These are phyloP conservation scores for Penicillium simplicissimum DNA, from an alignment of 495 filamentous ascomycete species.

Conservation along the genomic window DNA sequence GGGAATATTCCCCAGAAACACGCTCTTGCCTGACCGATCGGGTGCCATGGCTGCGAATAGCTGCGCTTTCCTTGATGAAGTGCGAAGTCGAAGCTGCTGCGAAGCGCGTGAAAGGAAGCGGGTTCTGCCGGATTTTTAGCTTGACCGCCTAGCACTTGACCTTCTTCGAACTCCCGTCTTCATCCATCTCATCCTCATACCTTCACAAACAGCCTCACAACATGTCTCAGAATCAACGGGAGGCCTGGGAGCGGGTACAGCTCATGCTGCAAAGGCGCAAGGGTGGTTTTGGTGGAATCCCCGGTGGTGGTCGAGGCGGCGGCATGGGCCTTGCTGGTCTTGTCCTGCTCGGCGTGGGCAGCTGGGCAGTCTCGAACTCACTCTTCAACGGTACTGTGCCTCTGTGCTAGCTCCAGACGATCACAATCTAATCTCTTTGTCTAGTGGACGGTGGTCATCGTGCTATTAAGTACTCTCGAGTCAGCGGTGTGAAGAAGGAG, in stretches of 20 bases:
- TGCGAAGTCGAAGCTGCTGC: slow-evolving; percentile 11
- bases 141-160: slow-evolving; percentile 22
- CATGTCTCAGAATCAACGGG: slow-evolving; percentile 61
- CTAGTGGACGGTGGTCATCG: slow-evolving; percentile 98
- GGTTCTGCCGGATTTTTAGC: slow-evolving; percentile 32
- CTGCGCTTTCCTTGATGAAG: slow-evolving; percentile 6
- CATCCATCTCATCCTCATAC: slow-evolving; percentile 22
- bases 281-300: slow-evolving; percentile 41
- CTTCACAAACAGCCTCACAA: slow-evolving; percentile 29
- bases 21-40: slow-evolving; percentile 60
- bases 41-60: slow-evolving; percentile 49
- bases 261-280: slow-evolving; percentile 58
- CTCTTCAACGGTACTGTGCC: slow-evolving; percentile 81
- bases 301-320: slow-evolving; percentile 53
- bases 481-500: slow-evolving; percentile 93
- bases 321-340: slow-evolving; percentile 46
- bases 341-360: slow-evolving; percentile 64
- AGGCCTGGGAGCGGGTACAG: slow-evolving; percentile 67
- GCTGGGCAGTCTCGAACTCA: slow-evolving; percentile 70
- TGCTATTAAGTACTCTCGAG: slow-evolving; percentile 95
- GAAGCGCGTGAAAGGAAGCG: slow-evolving; percentile 14
- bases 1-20: slow-evolving; percentile 86
- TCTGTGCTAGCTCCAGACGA: neutral
- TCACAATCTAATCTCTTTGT: slow-evolving; percentile 15
- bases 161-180: slow-evolving; percentile 30